Evolutionary conservation across 1,139 yeast genomes (phyloP), one percentile per base, ranked within the genome.

Genomic region (Debaryomyces psychrophilus): DNA sequence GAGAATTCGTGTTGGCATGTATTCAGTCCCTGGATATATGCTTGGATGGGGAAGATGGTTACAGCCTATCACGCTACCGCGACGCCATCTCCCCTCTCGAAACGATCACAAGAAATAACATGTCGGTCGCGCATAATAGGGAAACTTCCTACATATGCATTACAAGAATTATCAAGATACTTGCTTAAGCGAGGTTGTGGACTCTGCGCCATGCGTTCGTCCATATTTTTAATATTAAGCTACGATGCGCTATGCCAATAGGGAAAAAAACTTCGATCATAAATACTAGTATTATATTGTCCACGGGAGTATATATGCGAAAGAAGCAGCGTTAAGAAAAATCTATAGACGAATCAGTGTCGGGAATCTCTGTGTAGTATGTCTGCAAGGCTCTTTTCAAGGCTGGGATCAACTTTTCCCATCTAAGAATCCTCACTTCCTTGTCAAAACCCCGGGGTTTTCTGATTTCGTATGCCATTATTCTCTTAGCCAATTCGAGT

Each of bases 361-460:
- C 56, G 4, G 83, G 73, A 49, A 79, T 72, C 57, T 81, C 85
- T 18, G 80, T 80, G 58, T 81, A 82, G 58, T 83, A 83, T 59
- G 85, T 79, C 60, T 81, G 86, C 48, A 83, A 64, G 5, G 87
- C 87, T 58, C 87, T 73, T 58, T 69, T 73, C 49, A 83, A 67
- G 28, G 87, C 87, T 2, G 85, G 82, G 11, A 73, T 73, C 49
- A 83, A 68, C 52, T 76, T 81, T 45, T 77, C 81, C 87, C 87
- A 83, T 48, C 77, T 70, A 51, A 83, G 64, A 37, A 83, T 82
- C 44, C 87, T 65, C 26, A 83, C 86, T 54, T 82, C 87, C 61
- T 82, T 83, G 57, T 82, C 87, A 59, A 83, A 82, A 1, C 87
- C 87, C 55, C 87, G 69, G 29, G 87, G 88, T 56, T 80, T 81